Conservation (phyloP, 805 yeast species). For the Wickerhamiella azymoides region DNA sequence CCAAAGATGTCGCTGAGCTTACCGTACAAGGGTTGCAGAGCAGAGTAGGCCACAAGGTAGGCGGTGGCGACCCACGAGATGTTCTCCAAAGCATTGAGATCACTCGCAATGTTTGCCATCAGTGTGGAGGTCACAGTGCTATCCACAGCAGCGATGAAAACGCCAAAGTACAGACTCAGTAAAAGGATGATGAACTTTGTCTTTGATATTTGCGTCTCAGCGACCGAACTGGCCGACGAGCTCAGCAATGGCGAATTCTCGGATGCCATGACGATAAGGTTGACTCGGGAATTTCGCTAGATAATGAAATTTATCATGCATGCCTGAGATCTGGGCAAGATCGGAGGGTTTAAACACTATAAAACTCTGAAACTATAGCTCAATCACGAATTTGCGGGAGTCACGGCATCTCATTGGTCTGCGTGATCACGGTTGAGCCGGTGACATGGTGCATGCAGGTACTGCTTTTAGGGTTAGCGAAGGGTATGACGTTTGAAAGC, state of each 20-base stretch:
- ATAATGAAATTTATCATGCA: too few species aligned
- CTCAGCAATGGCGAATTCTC: background rate
- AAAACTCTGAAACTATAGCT: too few species aligned
- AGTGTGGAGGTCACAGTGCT: slow-evolving; percentile 48
- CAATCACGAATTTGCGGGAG: too few species aligned
- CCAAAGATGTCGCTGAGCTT: slow-evolving; percentile 47
- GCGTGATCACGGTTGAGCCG: too few species aligned
- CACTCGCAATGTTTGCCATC: slow-evolving; percentile 44
- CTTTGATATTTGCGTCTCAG: background rate
- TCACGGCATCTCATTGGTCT: too few species aligned
- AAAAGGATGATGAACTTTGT: slow-evolving; percentile 5
- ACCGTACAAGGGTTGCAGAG: slow-evolving; percentile 64
- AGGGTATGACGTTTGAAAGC: too few species aligned
- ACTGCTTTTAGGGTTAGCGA: too few species aligned
- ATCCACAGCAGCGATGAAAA: slow-evolving; percentile 41
- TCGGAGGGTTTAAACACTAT: too few species aligned
- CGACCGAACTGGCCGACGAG: background rate
- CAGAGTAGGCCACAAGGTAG: slow-evolving; percentile 52
- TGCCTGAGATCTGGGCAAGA: too few species aligned
- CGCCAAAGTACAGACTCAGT: slow-evolving; percentile 22
- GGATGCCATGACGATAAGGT: background rate
- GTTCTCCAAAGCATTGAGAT: slow-evolving; percentile 37
- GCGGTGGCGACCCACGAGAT: slow-evolving; percentile 64
- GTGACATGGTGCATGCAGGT: too few species aligned
- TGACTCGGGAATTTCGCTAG: background rate